Percentiles rank a stretch among this genome's conserved stretches.
Conservation (phyloP, 2,329 filamentous ascomycete species). For the Cytospora mali region DNA sequence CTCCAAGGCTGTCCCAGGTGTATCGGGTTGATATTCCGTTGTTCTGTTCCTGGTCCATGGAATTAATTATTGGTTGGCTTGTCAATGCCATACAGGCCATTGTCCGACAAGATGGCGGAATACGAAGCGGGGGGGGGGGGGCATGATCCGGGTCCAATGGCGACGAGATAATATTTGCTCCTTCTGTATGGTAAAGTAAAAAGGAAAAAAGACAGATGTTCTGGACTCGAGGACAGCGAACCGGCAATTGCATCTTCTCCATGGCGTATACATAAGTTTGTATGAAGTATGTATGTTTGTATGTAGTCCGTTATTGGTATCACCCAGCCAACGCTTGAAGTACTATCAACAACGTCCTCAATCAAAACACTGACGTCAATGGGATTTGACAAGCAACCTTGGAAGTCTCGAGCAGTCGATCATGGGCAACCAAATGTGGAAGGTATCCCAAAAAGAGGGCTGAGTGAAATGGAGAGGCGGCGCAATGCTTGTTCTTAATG, state of each 20-base stretch:
- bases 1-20: not conserved
- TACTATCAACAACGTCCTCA: too few species aligned
- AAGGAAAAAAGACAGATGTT: not conserved
- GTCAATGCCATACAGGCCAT: too few species aligned
- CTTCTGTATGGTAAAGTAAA: not conserved
- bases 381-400: not conserved
- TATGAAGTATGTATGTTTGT: too few species aligned
- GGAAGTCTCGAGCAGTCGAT: not conserved
- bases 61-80: not conserved
- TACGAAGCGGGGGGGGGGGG: too few species aligned
- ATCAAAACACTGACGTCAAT: constrained; percentile 7
- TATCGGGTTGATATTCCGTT: not conserved
- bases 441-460: not conserved
- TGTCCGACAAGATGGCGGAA: too few species aligned
- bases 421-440: not conserved
- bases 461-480: not conserved
- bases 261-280: too few species aligned
- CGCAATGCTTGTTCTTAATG: not conserved
- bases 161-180: too few species aligned
- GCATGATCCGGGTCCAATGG: too few species aligned
- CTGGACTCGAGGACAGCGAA: too few species aligned
- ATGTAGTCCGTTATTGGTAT: too few species aligned
- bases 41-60: not conserved
- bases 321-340: too few species aligned
- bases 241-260: too few species aligned